phyloP scores from a whole-genome alignment of 805 yeast species.

The Wickerhamomyces tratensis region DNA sequence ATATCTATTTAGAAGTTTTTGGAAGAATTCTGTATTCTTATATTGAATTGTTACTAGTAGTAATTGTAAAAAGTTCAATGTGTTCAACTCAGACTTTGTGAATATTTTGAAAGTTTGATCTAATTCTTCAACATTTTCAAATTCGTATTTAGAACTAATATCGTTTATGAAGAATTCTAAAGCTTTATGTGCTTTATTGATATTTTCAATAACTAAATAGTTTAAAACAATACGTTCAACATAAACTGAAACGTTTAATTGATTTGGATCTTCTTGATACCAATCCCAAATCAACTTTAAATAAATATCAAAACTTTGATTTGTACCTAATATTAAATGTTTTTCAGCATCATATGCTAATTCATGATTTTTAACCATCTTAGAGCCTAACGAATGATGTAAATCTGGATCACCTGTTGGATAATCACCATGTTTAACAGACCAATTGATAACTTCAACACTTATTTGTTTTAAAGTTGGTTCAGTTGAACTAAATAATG shows the following conservation, averaged over 20 bases:
- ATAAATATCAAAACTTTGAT: slow-evolving; percentile 37
- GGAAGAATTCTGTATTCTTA: slow-evolving; percentile 40
- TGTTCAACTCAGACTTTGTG: slow-evolving; percentile 24
- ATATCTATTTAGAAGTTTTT: slow-evolving; percentile 44
- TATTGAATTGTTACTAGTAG: slow-evolving; percentile 50
- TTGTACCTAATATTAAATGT: slow-evolving; percentile 60
- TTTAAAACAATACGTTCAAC: slow-evolving; percentile 61
- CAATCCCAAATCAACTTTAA: slow-evolving; percentile 34
- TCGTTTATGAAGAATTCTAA: slow-evolving; percentile 25
- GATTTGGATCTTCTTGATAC: slow-evolving; percentile 24
- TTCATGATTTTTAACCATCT: slow-evolving; percentile 40
- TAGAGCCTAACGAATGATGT: slow-evolving; percentile 64
- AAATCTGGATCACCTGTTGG: slow-evolving; percentile 69
- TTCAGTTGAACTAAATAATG: slow-evolving; percentile 36
- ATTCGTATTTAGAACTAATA: slow-evolving; percentile 18
- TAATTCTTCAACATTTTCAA: slow-evolving; percentile 19
- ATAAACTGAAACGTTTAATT: slow-evolving; percentile 18
- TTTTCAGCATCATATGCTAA: slow-evolving; percentile 60
- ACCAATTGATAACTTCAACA: slow-evolving; percentile 60
- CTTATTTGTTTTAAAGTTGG: slow-evolving; percentile 59
- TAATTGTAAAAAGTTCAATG: slow-evolving; percentile 64
- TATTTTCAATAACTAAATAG: slow-evolving; percentile 58
- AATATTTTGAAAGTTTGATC: slow-evolving; percentile 26
- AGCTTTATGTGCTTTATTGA: slow-evolving; percentile 44
- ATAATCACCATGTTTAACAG: slow-evolving; percentile 35